Evolutionary conservation across 768 basidiomycete genomes (phyloP), one percentile per base, ranked within the genome.

Genomic region (Exsudoporus frostii): DNA sequence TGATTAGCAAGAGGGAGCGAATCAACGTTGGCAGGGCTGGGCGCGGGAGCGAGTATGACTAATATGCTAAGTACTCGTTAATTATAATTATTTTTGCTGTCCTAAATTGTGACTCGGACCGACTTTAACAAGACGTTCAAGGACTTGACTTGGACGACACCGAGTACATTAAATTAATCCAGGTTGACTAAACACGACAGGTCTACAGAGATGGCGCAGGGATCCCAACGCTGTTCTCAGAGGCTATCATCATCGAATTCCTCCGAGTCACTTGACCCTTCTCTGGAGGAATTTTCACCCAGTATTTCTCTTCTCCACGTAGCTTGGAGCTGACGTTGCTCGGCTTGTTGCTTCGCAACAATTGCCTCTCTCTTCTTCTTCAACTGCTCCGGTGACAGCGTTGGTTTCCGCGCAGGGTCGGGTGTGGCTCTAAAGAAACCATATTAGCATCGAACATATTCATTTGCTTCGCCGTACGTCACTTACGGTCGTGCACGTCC

Each of bases 1-100:
- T 58, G 54, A 70, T 59, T 65, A 57, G 22, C 59, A 66, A 65
- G 58, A 57, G 54, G 50, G 56, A 65, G 46, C 41, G 50, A 65
- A 65, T 58, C 55, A 54, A 55, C 37, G 47, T 51, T 68, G 58
- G 58, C 53, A 37, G 33, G 25, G 58, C 53, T 34, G 33, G 25
- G 50, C 39, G 45, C 39, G 54, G 50, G 50, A 53, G 56, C 20
- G 40, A 8, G 10, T 50, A 66, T 67, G 60, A 67, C 67, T 66
- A 68, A 67, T 59, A 51, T 57, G 52, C 20, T 56, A 62, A 64
- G 54, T 34, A 13, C 43, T 54, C 58, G 33, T 6, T 45, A 40
- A 52, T 44, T 38, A 46, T 51, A n/a, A 51, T 37, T 45, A 55
- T 25, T 41, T 20, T 47, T 53, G 2, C 33, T 24, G 37, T 19